Evolutionary conservation across 768 basidiomycete species (phyloP).

Genomic region (Myochromella boudieri): DNA sequence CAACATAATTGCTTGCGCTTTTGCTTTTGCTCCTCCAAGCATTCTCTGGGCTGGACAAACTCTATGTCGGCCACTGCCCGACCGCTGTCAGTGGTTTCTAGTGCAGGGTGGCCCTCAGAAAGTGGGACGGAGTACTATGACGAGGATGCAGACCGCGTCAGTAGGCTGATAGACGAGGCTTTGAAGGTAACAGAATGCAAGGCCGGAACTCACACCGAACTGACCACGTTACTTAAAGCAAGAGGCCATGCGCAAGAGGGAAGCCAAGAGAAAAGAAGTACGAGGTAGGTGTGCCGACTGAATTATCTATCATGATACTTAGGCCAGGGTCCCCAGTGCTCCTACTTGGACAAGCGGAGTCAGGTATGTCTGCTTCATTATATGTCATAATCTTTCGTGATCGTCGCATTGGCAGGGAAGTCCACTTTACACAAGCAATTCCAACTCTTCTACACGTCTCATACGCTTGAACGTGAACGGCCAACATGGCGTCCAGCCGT

Average conservation of each 20-base stretch:
- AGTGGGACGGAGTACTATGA: conserved; percentile 10
- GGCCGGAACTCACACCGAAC: neutral
- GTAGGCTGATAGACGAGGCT: conserved; percentile 16
- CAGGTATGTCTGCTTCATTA: conserved; percentile 5
- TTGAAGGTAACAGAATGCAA: conserved; percentile 13
- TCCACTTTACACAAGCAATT: conserved; percentile 21
- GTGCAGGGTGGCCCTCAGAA: conserved; percentile 8
- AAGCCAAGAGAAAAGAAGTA: conserved; percentile 12
- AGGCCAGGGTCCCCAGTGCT: conserved; percentile 9
- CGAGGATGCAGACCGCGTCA: conserved; percentile 10
- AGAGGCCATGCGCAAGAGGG: conserved; percentile 12
- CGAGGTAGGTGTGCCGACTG: conserved; percentile 9
- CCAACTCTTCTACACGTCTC: conserved; percentile 17
- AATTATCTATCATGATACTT: neutral
- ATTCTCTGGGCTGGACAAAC: neutral
- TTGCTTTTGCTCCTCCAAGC: neutral
- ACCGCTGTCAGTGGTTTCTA: neutral
- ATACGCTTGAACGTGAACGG: conserved; percentile 17
- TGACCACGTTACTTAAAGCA: conserved; percentile 5
- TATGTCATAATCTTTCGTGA: neutral
- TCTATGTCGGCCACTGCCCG: conserved; percentile 5
- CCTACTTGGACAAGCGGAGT: conserved; percentile 17
- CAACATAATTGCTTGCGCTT: neutral
- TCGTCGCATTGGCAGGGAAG: conserved; percentile 14
- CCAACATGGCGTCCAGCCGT: conserved; percentile 16